phyloP scores from a whole-genome alignment of 2,329 filamentous ascomycete species.

The Pezicula radicicola region DNA sequence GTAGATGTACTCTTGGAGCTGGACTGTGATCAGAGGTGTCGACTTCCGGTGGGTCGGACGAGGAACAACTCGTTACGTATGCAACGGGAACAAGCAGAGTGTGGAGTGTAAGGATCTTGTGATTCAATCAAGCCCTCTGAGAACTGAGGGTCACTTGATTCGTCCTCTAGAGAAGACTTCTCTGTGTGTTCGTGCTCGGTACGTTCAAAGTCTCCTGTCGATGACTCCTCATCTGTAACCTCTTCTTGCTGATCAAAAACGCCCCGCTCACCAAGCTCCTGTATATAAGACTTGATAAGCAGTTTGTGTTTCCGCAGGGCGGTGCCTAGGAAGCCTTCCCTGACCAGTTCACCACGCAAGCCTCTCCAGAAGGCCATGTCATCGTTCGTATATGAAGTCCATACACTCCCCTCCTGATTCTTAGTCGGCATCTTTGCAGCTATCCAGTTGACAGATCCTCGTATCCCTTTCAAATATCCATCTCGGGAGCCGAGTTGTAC shows the following conservation, averaged over 20 bases:
- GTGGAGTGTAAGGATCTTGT: too few species aligned
- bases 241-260: conserved; percentile 4
- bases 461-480: background rate
- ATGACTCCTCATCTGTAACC: too few species aligned
- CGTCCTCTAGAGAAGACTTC: too few species aligned
- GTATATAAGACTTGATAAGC: conserved; percentile 14
- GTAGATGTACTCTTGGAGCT: too few species aligned
- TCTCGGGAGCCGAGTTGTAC: background rate
- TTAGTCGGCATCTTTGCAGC: conserved; percentile 7
- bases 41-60: too few species aligned
- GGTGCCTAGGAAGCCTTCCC: conserved; percentile 50
- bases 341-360: conserved; percentile 50
- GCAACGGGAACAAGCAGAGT: too few species aligned
- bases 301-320: conserved; percentile 52
- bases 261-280: conserved; percentile 13
- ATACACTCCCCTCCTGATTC: conserved; percentile 9
- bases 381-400: conserved; percentile 29
- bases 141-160: too few species aligned
- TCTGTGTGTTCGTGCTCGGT: too few species aligned
- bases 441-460: conserved; percentile 7
- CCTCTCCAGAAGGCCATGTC: conserved; percentile 51
- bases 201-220: too few species aligned
- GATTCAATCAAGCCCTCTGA: too few species aligned
- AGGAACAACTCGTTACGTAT: too few species aligned
- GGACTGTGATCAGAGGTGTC: too few species aligned